A percentile compares a stretch with the other conserved stretches of the same genome.
Conservation (phyloP, 805 yeast species). For the Saccharomycopsis guyanensis region DNA sequence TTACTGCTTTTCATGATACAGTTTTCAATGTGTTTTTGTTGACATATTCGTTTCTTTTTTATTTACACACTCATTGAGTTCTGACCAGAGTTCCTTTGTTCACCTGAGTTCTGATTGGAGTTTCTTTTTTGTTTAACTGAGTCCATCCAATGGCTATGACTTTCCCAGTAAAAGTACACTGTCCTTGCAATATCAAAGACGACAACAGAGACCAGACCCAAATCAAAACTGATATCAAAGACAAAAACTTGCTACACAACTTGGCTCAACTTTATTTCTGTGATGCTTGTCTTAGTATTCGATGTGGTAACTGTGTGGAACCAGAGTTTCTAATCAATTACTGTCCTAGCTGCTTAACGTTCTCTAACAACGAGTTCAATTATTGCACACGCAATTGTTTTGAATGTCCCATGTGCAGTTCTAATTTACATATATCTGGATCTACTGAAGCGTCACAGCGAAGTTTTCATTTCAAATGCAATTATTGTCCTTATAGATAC, state of each 20-base stretch:
- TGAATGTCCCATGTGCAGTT: slow-evolving; percentile 29
- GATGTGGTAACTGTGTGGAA: slow-evolving; percentile 27
- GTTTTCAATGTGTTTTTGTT: too few relatives aligned
- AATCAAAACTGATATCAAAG: slow-evolving; percentile 15
- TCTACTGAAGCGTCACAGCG: slow-evolving; percentile 18
- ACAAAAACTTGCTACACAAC: slow-evolving; percentile 20
- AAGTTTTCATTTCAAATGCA: slow-evolving; percentile 34
- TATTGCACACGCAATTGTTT: slow-evolving; percentile 30
- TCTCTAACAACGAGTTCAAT: slow-evolving; percentile 10
- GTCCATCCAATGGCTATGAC: too few relatives aligned
- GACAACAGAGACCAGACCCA: not conserved
- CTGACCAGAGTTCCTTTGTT: too few relatives aligned
- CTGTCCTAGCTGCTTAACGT: slow-evolving; percentile 27
- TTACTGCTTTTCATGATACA: too few relatives aligned
- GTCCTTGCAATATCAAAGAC: slow-evolving; percentile 4
- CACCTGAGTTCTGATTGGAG: too few relatives aligned
- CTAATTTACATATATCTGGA: slow-evolving; percentile 22
- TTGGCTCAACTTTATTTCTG: slow-evolving; percentile 26
- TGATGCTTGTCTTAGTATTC: slow-evolving; percentile 24
- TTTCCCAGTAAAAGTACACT: slow-evolving; percentile 3
- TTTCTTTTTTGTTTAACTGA: too few relatives aligned
- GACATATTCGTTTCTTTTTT: too few relatives aligned
- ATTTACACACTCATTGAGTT: too few relatives aligned
- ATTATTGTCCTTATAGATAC: slow-evolving; percentile 30
- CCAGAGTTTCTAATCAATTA: slow-evolving; percentile 22